Evolutionary conservation across 345 rosid species (phyloP).

Genomic region (Populus simonii): DNA sequence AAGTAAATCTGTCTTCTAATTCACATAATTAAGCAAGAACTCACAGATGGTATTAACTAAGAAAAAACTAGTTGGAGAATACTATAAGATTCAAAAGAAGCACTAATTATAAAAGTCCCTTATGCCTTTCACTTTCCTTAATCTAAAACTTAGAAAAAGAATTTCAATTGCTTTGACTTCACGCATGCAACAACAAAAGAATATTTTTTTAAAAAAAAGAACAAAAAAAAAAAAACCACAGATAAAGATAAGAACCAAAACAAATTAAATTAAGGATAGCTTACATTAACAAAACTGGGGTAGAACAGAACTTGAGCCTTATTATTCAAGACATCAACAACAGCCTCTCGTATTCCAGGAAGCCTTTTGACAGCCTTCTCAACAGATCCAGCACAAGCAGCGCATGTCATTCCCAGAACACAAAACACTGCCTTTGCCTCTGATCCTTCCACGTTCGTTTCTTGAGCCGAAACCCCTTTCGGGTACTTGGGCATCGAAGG

Average conservation of each 20-base stretch:
- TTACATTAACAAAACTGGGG: conserved; percentile 57
- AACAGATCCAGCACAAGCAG: conserved; percentile 92
- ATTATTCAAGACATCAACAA: conserved; percentile 66
- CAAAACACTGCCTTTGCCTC: conserved; percentile 54
- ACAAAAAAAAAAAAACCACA: not conserved
- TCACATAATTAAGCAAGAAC: not conserved
- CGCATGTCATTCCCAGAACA: conserved; percentile 80
- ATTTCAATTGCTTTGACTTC: not conserved
- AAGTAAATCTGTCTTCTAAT: not conserved
- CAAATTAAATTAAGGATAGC: conserved; percentile 4
- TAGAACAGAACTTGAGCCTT: conserved; percentile 66
- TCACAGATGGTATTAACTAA: not conserved
- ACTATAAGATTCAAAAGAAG: not conserved
- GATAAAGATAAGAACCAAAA: not conserved
- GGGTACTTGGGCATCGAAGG: conserved; percentile 72
- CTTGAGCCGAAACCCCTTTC: conserved; percentile 38
- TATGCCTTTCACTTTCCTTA: not conserved
- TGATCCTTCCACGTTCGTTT: conserved; percentile 28
- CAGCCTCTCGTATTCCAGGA: conserved; percentile 74
- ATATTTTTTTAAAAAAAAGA: too few relatives aligned
- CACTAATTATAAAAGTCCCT: not conserved
- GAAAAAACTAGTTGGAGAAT: not conserved
- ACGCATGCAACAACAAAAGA: not conserved
- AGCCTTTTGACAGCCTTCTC: conserved; percentile 89
- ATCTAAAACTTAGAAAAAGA: not conserved